Percentiles rank a stretch among this genome's conserved stretches.
These are phyloP conservation scores for Backusella morwellensis DNA, from an alignment of 192 early-diverging fungal genomes.

Conservation along the genomic window DNA sequence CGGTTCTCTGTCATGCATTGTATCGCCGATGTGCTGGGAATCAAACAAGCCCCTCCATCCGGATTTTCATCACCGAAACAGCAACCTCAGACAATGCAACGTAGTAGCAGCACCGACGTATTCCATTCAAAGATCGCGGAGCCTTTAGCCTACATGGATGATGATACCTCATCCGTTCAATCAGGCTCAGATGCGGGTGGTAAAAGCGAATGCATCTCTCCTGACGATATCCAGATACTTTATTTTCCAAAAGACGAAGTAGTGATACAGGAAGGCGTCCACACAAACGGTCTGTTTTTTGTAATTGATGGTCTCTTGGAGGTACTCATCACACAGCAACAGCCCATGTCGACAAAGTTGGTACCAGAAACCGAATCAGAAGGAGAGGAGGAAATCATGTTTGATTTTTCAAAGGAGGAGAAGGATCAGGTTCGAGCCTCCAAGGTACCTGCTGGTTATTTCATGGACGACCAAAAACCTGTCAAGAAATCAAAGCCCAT, in stretches of 20 bases:
- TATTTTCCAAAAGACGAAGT: constrained; percentile 69
- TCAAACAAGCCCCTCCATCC: neutral
- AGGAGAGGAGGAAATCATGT: neutral
- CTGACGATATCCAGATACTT: constrained; percentile 69
- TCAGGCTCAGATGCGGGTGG: constrained; percentile 14
- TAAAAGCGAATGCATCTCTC: neutral
- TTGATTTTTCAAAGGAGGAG: neutral
- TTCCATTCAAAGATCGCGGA: neutral
- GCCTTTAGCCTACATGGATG: neutral
- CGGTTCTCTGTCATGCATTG: constrained; percentile 59
- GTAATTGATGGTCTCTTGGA: constrained; percentile 89
- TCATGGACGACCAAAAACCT: neutral
- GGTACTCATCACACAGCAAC: constrained; percentile 49
- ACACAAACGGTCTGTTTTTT: constrained; percentile 85
- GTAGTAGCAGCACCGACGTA: neutral
- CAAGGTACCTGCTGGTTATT: constrained; percentile 24
- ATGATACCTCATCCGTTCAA: constrained; percentile 10
- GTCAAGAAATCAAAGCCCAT: constrained; percentile 38
- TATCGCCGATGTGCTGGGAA: constrained; percentile 57
- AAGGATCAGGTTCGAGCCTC: constrained; percentile 10
- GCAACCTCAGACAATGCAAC: neutral
- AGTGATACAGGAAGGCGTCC: constrained; percentile 82
- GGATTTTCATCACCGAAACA: neutral
- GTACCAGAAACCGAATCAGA: neutral
- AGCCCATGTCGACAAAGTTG: neutral